Percentiles rank a stretch among this genome's conserved stretches.
Conservation (phyloP, 441 rosid genomes). For the Jatropha multifida region DNA sequence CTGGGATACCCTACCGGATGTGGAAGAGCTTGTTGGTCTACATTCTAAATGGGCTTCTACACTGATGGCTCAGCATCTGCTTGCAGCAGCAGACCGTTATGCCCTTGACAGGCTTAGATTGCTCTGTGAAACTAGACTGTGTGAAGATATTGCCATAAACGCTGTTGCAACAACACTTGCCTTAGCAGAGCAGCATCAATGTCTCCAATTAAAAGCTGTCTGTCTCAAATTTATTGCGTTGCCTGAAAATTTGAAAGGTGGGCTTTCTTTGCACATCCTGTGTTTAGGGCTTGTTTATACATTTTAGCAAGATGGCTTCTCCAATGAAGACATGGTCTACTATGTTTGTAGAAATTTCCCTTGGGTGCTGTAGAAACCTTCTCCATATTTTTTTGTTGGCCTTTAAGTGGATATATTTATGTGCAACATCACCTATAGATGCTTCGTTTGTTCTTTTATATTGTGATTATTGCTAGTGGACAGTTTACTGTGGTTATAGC, state of each 20-base stretch:
- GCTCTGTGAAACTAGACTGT: slow-evolving; percentile 77
- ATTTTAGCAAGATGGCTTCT: neutral
- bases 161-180: slow-evolving; percentile 91
- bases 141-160: slow-evolving; percentile 75
- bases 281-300: neutral
- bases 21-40: slow-evolving; percentile 68
- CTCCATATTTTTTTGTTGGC: too few species aligned
- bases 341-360: neutral
- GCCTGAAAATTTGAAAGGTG: slow-evolving; percentile 84
- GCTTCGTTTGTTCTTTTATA: too few species aligned
- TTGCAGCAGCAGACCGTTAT: slow-evolving; percentile 88
- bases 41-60: slow-evolving; percentile 69
- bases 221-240: slow-evolving; percentile 74
- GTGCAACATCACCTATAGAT: too few species aligned
- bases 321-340: neutral
- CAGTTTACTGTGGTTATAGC: too few species aligned
- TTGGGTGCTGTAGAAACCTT: neutral
- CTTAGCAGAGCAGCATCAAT: slow-evolving; percentile 92
- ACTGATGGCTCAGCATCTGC: slow-evolving; percentile 86
- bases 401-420: too few species aligned
- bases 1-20: slow-evolving; percentile 78
- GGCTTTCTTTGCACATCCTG: neutral
- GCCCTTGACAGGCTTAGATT: slow-evolving; percentile 82
- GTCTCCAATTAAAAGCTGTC: slow-evolving; percentile 65
- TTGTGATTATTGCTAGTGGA: too few species aligned